phyloP scores from a whole-genome alignment of 1,284 basidiomycete species.

The Puccinia hordei region DNA sequence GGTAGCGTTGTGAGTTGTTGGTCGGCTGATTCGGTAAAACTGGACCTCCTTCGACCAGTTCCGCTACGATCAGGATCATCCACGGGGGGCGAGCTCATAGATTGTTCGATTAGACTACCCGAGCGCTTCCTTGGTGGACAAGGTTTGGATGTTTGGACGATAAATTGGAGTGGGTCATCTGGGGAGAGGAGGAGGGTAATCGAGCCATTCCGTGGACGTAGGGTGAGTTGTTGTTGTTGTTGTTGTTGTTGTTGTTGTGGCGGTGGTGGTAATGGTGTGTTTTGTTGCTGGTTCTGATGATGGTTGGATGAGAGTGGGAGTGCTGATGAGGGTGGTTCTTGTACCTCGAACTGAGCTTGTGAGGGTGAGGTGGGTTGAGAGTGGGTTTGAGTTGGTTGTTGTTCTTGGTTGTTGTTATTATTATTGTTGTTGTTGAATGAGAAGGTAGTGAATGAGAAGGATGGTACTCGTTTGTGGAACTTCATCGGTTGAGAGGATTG shows the following conservation, averaged over 20 bases:
- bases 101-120: constrained; percentile 4
- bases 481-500: background rate
- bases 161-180: background rate
- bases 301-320: background rate
- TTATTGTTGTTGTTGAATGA: constrained; percentile 2
- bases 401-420: background rate
- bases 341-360: background rate
- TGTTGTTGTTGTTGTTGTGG: background rate
- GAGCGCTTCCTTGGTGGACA: background rate
- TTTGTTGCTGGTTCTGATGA: background rate
- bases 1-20: background rate
- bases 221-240: background rate
- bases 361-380: constrained; percentile 32
- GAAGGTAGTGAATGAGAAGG: constrained; percentile 44
- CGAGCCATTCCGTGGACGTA: background rate
- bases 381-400: background rate
- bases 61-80: background rate
- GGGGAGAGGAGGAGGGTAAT: background rate
- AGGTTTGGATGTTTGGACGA: background rate
- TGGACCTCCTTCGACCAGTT: background rate
- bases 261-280: background rate
- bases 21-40: constrained; percentile 3
- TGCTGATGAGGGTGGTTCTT: background rate
- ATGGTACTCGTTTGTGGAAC: constrained; percentile 38
- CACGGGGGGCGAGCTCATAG: background rate